Base-by-base conservation (phyloP, 2,329 filamentous ascomycete genomes). In the Cytospora piceae region DNA sequence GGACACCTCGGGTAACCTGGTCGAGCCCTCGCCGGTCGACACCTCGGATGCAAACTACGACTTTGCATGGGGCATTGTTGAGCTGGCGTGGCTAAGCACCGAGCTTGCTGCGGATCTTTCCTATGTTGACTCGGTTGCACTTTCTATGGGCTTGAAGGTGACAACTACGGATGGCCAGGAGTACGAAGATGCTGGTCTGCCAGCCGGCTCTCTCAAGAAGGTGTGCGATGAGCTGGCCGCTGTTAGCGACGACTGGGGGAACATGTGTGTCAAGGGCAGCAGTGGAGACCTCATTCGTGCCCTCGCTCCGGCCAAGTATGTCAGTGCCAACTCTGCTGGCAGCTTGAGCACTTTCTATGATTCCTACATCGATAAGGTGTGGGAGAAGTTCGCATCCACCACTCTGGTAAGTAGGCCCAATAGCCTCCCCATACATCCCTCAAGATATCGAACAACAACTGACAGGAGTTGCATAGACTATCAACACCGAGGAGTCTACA, bases 11-110 rank as follows among this genome's bases (percentile, higher is more conserved):
- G 85, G 87, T 0, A 86, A 84, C 0, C 79, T 91, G 4, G 87
- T 90, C 55, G 88, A 90, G 73, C 88, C 88, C 1, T 88, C 86
- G 3, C 85, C 89, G n/a, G 82, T 85, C 11, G 90, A 90, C 72
- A 80, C 82, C 0, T 79, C 80, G 4, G 86, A 88, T 67, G 77
- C 80, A 11, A 88, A 88, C 32, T 73, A 78, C 0, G 75, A 72
- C 2, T 71, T 81, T 46, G 79, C 79, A 70, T 84, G 82, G 81
- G 82, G 81, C 0, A 84, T 84, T 62, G 76, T 82, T 22, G 82
- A 85, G 69, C 73, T 85, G 32, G 81, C 81, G 2, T 79, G 78
- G 69, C 80, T 74, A n/a, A 56, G 70, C 0, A 69, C 75, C 1
- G 76, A 76, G 0, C 70, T 84, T 31, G 83, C 74, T 52, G 80